These are phyloP conservation scores for Williopsis jadinii DNA, from an alignment of 1,139 yeast genomes.

Conservation along the genomic window DNA sequence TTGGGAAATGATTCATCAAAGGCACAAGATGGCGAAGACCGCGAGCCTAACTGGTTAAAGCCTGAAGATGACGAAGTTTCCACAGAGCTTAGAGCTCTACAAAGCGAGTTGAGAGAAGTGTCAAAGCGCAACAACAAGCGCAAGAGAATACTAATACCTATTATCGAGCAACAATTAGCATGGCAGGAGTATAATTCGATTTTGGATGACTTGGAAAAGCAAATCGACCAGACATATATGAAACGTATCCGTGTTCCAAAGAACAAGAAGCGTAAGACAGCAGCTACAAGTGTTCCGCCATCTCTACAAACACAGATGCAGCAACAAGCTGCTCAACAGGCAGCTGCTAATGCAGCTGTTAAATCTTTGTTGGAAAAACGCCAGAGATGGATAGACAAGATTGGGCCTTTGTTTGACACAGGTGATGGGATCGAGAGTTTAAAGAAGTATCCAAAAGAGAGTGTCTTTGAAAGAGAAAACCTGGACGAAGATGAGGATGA, in stretches of 20 bases:
- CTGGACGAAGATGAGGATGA: slow-evolving; percentile 45
- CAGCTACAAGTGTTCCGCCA: slow-evolving; percentile 22
- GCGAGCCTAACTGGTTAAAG: slow-evolving; percentile 55
- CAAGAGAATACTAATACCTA: slow-evolving; percentile 59
- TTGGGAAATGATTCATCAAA: slow-evolving; percentile 7
- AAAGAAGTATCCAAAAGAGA: slow-evolving; percentile 66
- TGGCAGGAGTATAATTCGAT: slow-evolving; percentile 92
- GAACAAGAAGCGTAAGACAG: slow-evolving; percentile 59
- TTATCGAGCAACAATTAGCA: slow-evolving; percentile 86
- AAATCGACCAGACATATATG: slow-evolving; percentile 89
- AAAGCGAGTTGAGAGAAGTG: slow-evolving; percentile 57
- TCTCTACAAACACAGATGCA: slow-evolving; percentile 24
- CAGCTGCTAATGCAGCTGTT: slow-evolving; percentile 69
- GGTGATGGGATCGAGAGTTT: slow-evolving; percentile 55
- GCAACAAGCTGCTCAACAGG: slow-evolving; percentile 36
- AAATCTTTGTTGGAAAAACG: slow-evolving; percentile 80
- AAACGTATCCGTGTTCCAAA: slow-evolving; percentile 80
- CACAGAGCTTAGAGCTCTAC: slow-evolving; percentile 71
- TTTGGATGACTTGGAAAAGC: slow-evolving; percentile 89
- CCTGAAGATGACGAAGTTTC: slow-evolving; percentile 95
- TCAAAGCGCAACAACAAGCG: slow-evolving; percentile 59
- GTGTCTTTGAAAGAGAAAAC: slow-evolving; percentile 52
- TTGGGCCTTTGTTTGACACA: slow-evolving; percentile 70
- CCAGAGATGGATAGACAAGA: slow-evolving; percentile 78
- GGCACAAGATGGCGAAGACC: slow-evolving; percentile 14